Evolutionary conservation across 192 early-diverging fungal genomes (phyloP), one percentile per base, ranked within the genome.

Genomic region (Pilaira anomala): DNA sequence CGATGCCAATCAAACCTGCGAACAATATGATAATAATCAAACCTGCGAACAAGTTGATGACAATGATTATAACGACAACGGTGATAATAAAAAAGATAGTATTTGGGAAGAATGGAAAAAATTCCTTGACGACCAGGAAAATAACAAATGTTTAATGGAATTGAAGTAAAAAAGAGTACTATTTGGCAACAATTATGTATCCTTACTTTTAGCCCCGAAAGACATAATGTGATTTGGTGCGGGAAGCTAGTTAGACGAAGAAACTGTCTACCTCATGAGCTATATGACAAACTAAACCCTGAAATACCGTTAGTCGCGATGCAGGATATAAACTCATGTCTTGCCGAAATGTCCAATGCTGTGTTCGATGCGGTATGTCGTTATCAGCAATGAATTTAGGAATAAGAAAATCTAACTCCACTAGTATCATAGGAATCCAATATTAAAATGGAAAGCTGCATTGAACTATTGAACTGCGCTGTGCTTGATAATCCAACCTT

Each of bases 341-440:
- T 56, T 56, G 14, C 30, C 30, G 54, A 56, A 14, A 56, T 56
- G 54, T 56, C 54, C 30, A 39, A 18, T 14, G 33, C 54, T 56
- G 30, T 56, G 39, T 56, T 56, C 54, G 54, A 56, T 56, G 54
- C 54, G 54, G 54, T 56, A 56, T 56, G 54, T 56, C 54, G 28
- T 39, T 56, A 36, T 40, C 52, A 56, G 54, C 30, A 8, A 56
- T 56, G 19, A 33, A 56, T 29, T 56, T 56, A 39, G 54, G 54
- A 56, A 56, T 56, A 56, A 56, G 54, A 52, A 52, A 6, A 52
- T 28, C 51, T 52, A 52, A 52, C 3, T 55, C n/a, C n/a, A 55
- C 53, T 55, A 55, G 53, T 55, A 55, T 39, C 1, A 55, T 55
- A 55, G 53, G 53, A 55, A n/a, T 55, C 53, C 28, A 55, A 36